phyloP scores from a whole-genome alignment of 345 rosid genomes.

The Turnera subulata region DNA sequence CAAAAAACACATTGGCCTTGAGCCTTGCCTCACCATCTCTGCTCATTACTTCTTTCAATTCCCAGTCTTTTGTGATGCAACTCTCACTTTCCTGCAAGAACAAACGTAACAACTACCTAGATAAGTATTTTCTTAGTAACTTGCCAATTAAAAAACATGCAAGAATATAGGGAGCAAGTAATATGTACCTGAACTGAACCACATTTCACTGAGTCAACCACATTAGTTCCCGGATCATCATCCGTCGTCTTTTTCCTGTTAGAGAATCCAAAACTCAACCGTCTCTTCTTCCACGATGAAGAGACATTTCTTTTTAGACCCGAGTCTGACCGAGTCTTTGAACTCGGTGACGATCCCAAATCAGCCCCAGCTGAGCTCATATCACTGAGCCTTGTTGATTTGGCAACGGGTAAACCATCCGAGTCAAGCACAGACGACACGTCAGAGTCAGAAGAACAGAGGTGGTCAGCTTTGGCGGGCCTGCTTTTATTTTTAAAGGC shows the following conservation, averaged over 20 bases:
- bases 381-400: no score
- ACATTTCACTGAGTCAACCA: no score
- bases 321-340: conserved; percentile 6
- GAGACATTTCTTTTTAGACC: background rate
- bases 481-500: conserved; percentile 10
- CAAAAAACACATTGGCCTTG: conserved; percentile 28
- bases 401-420: background rate
- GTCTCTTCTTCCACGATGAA: conserved; percentile 18
- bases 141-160: no score
- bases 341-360: conserved; percentile 5
- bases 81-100: conserved; percentile 4
- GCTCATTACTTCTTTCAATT: conserved; percentile 27
- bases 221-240: background rate
- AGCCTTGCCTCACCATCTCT: conserved; percentile 40
- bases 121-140: no score
- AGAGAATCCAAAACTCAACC: conserved; percentile 9
- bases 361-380: conserved; percentile 11
- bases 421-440: background rate
- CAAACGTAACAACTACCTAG: no score
- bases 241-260: conserved; percentile 2
- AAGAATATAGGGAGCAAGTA: no score
- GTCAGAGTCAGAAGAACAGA: background rate
- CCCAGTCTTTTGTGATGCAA: conserved; percentile 18
- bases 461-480: background rate
- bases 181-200: background rate